Evolutionary conservation across 1,284 basidiomycete species (phyloP), one percentile per base, ranked within the genome.

Genomic region (Baeospora myosura): DNA sequence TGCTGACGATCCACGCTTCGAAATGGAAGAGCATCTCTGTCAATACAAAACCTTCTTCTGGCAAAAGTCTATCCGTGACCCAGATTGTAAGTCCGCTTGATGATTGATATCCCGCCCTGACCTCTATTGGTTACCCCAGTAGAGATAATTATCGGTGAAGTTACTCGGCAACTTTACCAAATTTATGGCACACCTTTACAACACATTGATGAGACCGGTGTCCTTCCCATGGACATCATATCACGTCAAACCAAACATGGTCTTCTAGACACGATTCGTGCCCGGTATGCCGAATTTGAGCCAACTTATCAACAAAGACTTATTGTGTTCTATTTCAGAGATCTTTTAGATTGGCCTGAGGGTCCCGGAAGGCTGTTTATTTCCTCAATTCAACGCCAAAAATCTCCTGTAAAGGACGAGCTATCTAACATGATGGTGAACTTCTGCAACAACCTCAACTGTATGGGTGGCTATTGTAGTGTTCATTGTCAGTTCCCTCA

Each of bases 391-490:
- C 44, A 52, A 30, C 35, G 16, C 25, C 47, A 32, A 38, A 45
- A 20, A 52, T 59, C 30, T 44, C 2, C 35, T 59, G 31, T 49
- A 63, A 23, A 49, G 35, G 3, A 6, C 18, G 32, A 47, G 3
- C 46, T 72, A 12, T 49, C 55, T 24, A 61, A 58, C 6, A 49
- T 70, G 21, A 52, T 69, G 1, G 53, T 60, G 8, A 46, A 68
- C 1, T 78, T 80, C 49, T 81, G 78, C 53, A 64, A 66, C 4
- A 74, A 68, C 41, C 43, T 67, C n/a, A 76, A 65, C 39, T 81
- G 79, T 46, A 29, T 71, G 1, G 67, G 71, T 14, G 62, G 68
- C 1, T 69, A 69, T 43, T 82, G 79, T 49, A 53, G 58, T 24
- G 58, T 66, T 2, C 79, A 81, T 52, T 54, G 77, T 74, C 50